A percentile compares a stretch with the other conserved stretches of the same genome.
Conservation (phyloP, 83 land plant species). For the Picea engelmannii region DNA sequence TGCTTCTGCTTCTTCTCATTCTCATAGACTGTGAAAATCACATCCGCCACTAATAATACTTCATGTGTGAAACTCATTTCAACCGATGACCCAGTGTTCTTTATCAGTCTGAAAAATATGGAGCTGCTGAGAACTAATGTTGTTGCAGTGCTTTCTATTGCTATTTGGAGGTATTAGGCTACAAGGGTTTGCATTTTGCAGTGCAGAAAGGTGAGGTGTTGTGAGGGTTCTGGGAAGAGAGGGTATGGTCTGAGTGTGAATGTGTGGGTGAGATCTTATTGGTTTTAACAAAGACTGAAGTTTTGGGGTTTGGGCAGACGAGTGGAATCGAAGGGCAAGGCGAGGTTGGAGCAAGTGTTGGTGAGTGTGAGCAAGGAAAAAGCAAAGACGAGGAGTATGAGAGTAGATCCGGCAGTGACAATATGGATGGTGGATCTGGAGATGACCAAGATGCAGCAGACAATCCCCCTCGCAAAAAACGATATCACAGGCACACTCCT, state of each 20-base stretch:
- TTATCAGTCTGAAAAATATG: not conserved
- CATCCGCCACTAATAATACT: too few relatives aligned
- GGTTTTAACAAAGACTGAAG: not conserved
- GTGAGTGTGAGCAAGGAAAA: slow-evolving; percentile 1
- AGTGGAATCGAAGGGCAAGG: slow-evolving; percentile 41
- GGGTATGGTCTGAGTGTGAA: not conserved
- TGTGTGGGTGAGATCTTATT: not conserved
- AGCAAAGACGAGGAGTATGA: slow-evolving; percentile 66
- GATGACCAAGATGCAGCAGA: slow-evolving; percentile 59
- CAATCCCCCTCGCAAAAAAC: slow-evolving; percentile 48
- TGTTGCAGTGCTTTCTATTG: not conserved
- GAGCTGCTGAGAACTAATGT: not conserved
- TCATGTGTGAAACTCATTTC: too few relatives aligned
- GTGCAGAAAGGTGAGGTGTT: not conserved
- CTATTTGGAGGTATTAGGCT: not conserved
- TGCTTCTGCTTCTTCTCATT: too few relatives aligned
- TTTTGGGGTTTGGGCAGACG: slow-evolving; percentile 20
- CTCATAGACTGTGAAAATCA: not conserved
- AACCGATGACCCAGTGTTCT: too few relatives aligned
- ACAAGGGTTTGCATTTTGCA: not conserved
- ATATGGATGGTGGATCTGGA: slow-evolving; percentile 71
- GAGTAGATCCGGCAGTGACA: slow-evolving; percentile 85
- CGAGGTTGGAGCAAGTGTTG: not conserved
- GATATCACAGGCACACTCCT: slow-evolving; percentile 87
- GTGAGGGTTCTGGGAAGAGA: not conserved